phyloP scores from a whole-genome alignment of 2,329 filamentous ascomycete species.

The Grosmannia penicillata region DNA sequence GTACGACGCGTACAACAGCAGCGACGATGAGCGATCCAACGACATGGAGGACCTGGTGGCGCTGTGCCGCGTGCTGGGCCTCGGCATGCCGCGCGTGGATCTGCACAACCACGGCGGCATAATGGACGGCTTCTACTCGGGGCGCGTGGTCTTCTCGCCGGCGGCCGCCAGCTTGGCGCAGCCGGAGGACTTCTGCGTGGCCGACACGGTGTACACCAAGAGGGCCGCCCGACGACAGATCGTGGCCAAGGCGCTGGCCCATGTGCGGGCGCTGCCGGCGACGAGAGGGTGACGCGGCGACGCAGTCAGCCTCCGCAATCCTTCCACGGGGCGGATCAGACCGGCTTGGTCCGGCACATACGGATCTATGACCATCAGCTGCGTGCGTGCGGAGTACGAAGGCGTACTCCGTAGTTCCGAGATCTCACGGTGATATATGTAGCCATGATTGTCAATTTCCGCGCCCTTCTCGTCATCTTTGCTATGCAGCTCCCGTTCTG shows the following conservation, averaged over 20 bases:
- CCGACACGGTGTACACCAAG: conserved; percentile 20
- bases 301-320: too few species aligned
- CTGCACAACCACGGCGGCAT: background rate
- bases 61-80: conserved; percentile 5
- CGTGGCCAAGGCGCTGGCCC: conserved; percentile 22
- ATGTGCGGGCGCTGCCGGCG: conserved; percentile 13
- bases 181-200: conserved; percentile 18
- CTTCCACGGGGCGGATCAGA: too few species aligned
- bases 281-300: too few species aligned
- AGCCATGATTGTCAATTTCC: too few species aligned
- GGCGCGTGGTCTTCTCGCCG: conserved; percentile 16
- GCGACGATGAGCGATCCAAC: conserved; percentile 5
- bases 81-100: conserved; percentile 5
- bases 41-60: conserved; percentile 14
- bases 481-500: too few species aligned
- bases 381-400: too few species aligned
- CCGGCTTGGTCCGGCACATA: too few species aligned
- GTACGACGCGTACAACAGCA: conserved; percentile 1
- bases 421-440: too few species aligned
- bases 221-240: conserved; percentile 22
- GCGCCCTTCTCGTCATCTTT: background rate
- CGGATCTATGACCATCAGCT: too few species aligned
- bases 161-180: conserved; percentile 5
- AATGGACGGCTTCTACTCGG: conserved; percentile 20
- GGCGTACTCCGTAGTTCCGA: too few species aligned